Percentiles rank a stretch among this genome's conserved stretches.
These are phyloP conservation scores for Cryptococcus neoformans DNA, from an alignment of 1,284 basidiomycete genomes.

Conservation along the genomic window DNA sequence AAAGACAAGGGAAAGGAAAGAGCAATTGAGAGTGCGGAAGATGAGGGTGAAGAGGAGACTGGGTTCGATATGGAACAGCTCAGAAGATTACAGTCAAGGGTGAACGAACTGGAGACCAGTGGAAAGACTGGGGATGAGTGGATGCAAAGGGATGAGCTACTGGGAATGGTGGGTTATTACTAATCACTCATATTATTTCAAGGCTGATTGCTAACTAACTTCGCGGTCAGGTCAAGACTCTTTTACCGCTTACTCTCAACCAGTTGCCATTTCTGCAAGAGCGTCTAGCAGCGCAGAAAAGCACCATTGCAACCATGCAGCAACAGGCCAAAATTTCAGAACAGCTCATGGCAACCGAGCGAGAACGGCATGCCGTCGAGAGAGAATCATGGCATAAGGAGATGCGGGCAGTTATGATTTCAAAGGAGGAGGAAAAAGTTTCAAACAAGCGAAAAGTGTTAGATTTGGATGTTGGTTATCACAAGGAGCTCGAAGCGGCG, in stretches of 20 bases:
- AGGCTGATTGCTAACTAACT: neutral
- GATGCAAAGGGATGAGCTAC: constrained; percentile 19
- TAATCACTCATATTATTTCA: neutral
- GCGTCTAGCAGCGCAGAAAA: constrained; percentile 36
- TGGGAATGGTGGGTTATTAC: constrained; percentile 25
- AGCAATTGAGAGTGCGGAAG: neutral
- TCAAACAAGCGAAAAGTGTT: constrained; percentile 32
- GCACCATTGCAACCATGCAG: constrained; percentile 41
- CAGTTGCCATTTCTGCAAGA: constrained; percentile 32
- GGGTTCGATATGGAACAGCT: constrained; percentile 16
- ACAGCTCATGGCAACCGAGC: constrained; percentile 27
- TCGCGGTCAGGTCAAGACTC: constrained; percentile 25
- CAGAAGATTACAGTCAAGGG: constrained; percentile 12
- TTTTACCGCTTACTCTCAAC: constrained; percentile 23
- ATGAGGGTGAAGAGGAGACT: constrained; percentile 4
- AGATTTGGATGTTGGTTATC: constrained; percentile 46
- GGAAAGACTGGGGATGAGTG: constrained; percentile 3
- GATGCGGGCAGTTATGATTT: constrained; percentile 29
- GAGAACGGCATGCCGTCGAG: constrained; percentile 36
- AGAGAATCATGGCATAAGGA: constrained; percentile 38
- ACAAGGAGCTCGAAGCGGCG: constrained; percentile 45
- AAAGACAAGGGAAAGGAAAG: constrained; percentile 11
- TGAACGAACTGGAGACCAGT: constrained; percentile 5
- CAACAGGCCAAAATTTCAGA: constrained; percentile 33
- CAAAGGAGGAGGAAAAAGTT: constrained; percentile 31